Base-by-base conservation (phyloP, 2,329 filamentous ascomycete genomes). In the Emmonsia crescens region DNA sequence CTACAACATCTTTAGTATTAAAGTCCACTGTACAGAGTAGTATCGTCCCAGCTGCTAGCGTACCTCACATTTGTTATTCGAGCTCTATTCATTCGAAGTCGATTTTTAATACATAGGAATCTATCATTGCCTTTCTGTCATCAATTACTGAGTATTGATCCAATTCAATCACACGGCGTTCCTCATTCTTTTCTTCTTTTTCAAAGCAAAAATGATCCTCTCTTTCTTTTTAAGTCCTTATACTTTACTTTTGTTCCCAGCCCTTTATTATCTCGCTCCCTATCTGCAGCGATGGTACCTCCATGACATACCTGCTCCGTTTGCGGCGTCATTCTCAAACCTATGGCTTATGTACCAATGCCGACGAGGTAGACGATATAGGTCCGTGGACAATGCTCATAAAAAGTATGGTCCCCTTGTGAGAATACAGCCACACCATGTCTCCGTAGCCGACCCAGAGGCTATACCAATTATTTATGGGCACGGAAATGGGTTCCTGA, bases 401-500 rank as follows among this genome's bases (percentile, higher is more conserved):
- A 83, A 88, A 78, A 87, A 85, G 69, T 79, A 88, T 51, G 91
- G 91, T 3, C 86, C 85, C n/a, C 75, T 96, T 1, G 86, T 96
- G 27, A 83, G 91, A 42, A 88, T 96, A 66, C 88, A 91, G 69
- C 92, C 92, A 0, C 85, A 91, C 68, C 91, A 96, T 69, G 81
- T 96, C 67, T 91, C 88, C 61, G 79, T 96, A 61, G 89, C 88
- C 60, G 89, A 95, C 70, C 86, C 88, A 33, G 82, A 81, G n/a
- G 90, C 89, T 1, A 92, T 96, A 60, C 81, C 82, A 16, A 75
- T 80, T 46, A 84, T 96, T 60, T 96, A 96, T 68, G 91, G 91
- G 4, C 88, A 91, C 67, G 86, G 87, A 8, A 90, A 89, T 69
- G 88, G 87, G 0, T 89, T 89, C 68, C 70, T 89, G 62, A 91